phyloP scores from a whole-genome alignment of 2,329 filamentous ascomycete species.

The Purpureocillium takamizusanense region DNA sequence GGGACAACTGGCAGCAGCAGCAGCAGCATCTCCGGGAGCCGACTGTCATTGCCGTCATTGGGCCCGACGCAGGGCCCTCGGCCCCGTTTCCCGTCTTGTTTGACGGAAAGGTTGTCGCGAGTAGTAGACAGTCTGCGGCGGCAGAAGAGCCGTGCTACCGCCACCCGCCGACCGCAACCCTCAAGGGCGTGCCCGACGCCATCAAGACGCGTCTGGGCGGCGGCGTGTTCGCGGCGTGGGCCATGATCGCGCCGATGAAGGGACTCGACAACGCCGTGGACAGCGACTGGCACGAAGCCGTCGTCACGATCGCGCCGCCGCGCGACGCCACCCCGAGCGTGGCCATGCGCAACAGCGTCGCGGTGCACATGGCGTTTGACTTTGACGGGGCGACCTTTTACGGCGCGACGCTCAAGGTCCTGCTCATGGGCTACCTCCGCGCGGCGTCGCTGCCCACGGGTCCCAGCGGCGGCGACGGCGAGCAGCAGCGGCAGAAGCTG shows the following conservation, averaged over 20 bases:
- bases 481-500: slow-evolving; percentile 5
- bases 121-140: slow-evolving; percentile 28
- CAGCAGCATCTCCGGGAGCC: no score
- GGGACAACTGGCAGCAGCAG: slow-evolving; percentile 27
- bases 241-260: slow-evolving; percentile 25
- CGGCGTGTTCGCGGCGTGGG: slow-evolving; percentile 61
- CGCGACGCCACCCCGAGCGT: slow-evolving; percentile 36
- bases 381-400: slow-evolving; percentile 33
- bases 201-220: slow-evolving; percentile 41
- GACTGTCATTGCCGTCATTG: slow-evolving; percentile 30
- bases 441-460: slow-evolving; percentile 9
- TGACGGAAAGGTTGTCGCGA: slow-evolving; percentile 34
- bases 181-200: slow-evolving; percentile 41
- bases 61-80: slow-evolving; percentile 40
- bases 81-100: slow-evolving; percentile 46
- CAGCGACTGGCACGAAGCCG: slow-evolving; percentile 46
- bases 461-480: background rate
- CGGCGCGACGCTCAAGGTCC: slow-evolving; percentile 36
- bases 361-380: slow-evolving; percentile 44
- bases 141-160: slow-evolving; percentile 37
- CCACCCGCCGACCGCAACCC: slow-evolving; percentile 47
- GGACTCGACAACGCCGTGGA: slow-evolving; percentile 20
- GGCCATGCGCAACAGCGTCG: slow-evolving; percentile 39
- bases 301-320: slow-evolving; percentile 47
- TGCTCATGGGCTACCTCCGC: slow-evolving; percentile 53